Percentiles rank a stretch among this genome's conserved stretches.
Conservation (phyloP, 2,329 filamentous ascomycete genomes). For the Colletotrichum tamarilloi region DNA sequence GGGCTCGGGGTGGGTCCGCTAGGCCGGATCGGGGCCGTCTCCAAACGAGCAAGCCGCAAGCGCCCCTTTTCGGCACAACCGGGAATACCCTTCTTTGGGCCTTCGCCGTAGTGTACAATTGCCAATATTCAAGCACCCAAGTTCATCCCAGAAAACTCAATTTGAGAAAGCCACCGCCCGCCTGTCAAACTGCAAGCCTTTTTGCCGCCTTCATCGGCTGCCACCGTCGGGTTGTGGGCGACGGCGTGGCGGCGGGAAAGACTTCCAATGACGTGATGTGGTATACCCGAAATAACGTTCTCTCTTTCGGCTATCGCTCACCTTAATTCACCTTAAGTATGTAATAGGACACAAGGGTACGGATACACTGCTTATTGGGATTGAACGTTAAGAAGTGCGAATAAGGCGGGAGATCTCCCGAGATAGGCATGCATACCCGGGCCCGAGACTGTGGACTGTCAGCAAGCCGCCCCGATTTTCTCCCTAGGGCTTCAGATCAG, state of each 20-base stretch:
- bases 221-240: neutral
- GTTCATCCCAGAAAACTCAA: conserved; percentile 1
- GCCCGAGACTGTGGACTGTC: neutral
- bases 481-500: neutral
- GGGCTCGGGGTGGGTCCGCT: conserved; percentile 22
- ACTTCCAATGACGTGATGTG: neutral
- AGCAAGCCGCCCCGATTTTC: neutral
- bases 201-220: neutral
- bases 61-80: conserved; percentile 31
- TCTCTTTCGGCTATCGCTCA: conserved; percentile 3
- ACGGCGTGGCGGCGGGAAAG: neutral
- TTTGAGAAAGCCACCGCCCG: neutral
- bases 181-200: neutral
- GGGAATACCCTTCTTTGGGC: conserved; percentile 5
- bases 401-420: conserved; percentile 24
- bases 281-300: neutral
- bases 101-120: neutral
- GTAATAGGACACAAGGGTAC: neutral
- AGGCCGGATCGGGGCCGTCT: conserved; percentile 9
- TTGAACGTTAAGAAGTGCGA: neutral
- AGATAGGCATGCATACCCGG: conserved; percentile 1
- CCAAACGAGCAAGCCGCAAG: conserved; percentile 2
- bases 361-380: too few species aligned
- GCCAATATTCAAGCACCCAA: too few species aligned
- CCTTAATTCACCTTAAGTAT: neutral